Base-by-base conservation (phyloP, 208 protist genomes). In the Leishmania arabica region DNA sequence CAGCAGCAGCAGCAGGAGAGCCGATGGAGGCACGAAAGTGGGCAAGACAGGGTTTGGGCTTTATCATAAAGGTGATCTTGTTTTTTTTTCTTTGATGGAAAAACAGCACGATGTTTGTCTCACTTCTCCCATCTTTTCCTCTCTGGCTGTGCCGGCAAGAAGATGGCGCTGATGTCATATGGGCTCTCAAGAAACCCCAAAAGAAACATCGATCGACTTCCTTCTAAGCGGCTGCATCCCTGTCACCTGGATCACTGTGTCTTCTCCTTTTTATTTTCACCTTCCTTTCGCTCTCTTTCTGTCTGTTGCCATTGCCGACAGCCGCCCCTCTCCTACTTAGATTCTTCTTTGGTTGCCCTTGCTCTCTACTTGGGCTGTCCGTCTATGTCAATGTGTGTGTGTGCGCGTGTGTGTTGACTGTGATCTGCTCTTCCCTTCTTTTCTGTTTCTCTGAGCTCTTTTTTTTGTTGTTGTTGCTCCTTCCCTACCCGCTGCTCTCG, bases 211-310 rank as follows among this genome's bases (percentile, higher is more conserved):
- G 17, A 21, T 60, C 3, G 21, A 1, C 54, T 60, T 27, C 21
- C 54, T 60, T 27, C 54, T 34, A 60, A 15, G 19, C 45, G n/a
- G n/a, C 17, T 15, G 17, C 76, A 49, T 54, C 15, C 11, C 11
- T 71, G 7, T 9, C 42, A 6, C 4, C 40, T 56, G 19, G 19
- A 27, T 72, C 53, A 1, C 62, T n/a, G 45, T 84, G 19, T 65
- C 49, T 69, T 80, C 42, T 9, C 53, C 40, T 73, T 11, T 79
- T 56, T 34, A 68, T 73, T 81, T 51, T 60, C 3, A 17, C 13
- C 53, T 31, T 54, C 24, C 80, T 64, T 75, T 78, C 68, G 17
- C 62, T 75, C 76, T 66, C 40, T 76, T 80, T 66, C 42, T 45
- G 0, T 45, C 42, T 45, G 3, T 7, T 45, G 42, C 42, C 42